These are phyloP conservation scores for Sarcodon aspratus DNA, from an alignment of 768 basidiomycete species.

Conservation along the genomic window DNA sequence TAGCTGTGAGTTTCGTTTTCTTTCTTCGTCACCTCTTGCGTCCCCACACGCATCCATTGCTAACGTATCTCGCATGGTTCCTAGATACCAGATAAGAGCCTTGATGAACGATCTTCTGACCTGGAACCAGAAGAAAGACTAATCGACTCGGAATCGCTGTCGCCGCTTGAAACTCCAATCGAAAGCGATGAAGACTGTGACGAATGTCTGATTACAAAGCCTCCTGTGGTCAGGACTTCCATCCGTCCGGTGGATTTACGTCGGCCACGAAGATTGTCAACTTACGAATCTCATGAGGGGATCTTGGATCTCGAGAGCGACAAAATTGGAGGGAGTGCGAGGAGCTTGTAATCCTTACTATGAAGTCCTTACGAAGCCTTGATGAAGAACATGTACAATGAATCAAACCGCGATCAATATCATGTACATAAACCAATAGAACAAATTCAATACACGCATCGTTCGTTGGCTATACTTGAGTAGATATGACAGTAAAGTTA, in stretches of 20 bases:
- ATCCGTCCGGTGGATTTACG: background rate
- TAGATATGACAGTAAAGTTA: too few species aligned
- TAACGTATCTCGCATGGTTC: background rate
- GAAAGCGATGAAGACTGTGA: background rate
- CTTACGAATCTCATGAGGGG: constrained; percentile 36
- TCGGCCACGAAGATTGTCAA: constrained; percentile 28
- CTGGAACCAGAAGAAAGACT: too few species aligned
- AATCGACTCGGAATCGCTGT: too few species aligned
- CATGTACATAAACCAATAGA: too few species aligned
- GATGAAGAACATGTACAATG: too few species aligned
- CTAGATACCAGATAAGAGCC: constrained; percentile 30
- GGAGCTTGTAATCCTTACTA: constrained; percentile 7
- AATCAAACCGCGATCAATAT: too few species aligned
- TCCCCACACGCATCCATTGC: too few species aligned
- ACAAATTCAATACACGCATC: too few species aligned
- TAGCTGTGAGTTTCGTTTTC: constrained; percentile 38
- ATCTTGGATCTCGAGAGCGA: constrained; percentile 37
- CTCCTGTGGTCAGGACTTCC: constrained; percentile 2
- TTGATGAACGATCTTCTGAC: constrained; percentile 13
- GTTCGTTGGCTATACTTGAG: too few species aligned
- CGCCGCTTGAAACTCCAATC: background rate
- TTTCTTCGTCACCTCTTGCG: too few species aligned
- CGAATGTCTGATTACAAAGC: background rate
- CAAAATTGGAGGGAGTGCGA: constrained; percentile 24
- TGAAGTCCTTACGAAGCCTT: too few species aligned